Percentiles rank a stretch among this genome's conserved stretches.
These are phyloP conservation scores for Trichoderma sp. DNA, from an alignment of 2,329 filamentous ascomycete genomes.

Conservation along the genomic window DNA sequence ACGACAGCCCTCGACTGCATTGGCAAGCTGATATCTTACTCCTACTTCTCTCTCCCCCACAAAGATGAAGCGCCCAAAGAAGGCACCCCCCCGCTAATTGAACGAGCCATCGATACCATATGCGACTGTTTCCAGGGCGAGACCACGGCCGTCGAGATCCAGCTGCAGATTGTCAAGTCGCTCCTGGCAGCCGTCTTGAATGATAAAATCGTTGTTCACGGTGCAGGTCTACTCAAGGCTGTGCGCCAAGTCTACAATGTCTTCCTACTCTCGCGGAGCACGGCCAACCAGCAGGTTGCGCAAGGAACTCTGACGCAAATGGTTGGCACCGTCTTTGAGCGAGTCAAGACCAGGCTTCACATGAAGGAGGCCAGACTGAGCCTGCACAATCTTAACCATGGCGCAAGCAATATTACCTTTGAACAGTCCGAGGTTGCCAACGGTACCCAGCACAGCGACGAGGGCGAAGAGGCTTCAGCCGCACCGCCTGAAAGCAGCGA, in stretches of 20 bases:
- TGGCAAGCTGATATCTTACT: conserved; percentile 97
- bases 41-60: conserved; percentile 82
- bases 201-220: conserved; percentile 98
- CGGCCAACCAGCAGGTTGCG: conserved; percentile 92
- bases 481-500: conserved; percentile 31
- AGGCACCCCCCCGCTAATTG: conserved; percentile 71
- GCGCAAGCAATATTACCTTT: conserved; percentile 51
- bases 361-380: conserved; percentile 77
- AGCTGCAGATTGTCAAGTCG: conserved; percentile 97
- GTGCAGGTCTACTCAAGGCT: conserved; percentile 90
- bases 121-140: conserved; percentile 99
- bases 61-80: conserved; percentile 43
- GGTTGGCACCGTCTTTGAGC: conserved; percentile 96
- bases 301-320: conserved; percentile 97
- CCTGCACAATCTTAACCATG: conserved; percentile 49
- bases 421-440: conserved; percentile 43
- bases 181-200: conserved; percentile 92
- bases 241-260: conserved; percentile 99
- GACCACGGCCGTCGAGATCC: conserved; percentile 84
- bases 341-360: conserved; percentile 81
- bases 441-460: conserved; percentile 39
- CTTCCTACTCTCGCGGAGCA: conserved; percentile 90
- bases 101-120: conserved; percentile 97
- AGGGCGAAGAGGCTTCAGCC: conserved; percentile 33
- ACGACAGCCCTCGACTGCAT: conserved; percentile 95